Base-by-base conservation (phyloP, 2,329 filamentous ascomycete species). In the Didymella keratinophila region DNA sequence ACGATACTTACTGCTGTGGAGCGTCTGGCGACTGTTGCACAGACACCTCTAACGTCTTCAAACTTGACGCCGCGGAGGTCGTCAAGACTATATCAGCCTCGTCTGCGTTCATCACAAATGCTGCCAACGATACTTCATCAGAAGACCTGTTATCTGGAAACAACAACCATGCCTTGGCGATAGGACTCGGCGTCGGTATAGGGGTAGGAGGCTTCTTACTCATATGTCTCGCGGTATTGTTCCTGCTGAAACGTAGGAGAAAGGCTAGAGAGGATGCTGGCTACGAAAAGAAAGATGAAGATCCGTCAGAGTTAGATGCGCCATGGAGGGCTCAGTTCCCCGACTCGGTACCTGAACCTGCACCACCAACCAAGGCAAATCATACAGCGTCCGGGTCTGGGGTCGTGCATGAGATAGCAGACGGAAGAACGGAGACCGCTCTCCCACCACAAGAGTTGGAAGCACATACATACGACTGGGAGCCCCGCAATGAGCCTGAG, bases 121-220 rank as follows among this genome's bases (percentile, higher is more conserved):
- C 56, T 32, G 12, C 60, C 21, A 32, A 58, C 23, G 18, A 50
- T 4, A 30, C 59, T n/a, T 47, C 54, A 20, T 53, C 60, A 8
- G 12, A 11, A 18, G 10, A 44, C 28, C 14, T 39, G 11, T 39
- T 20, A 21, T 23, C 44, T n/a, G 39, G n/a, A 21, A 34, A 52
- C 7, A 11, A 47, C n/a, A 48, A 50, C 11, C 60, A 57, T 51
- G 42, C 49, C 20, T 23, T 63, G 20, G 52, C 65, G 4, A 66
- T 68, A 42, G 65, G 65, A 14, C 46, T 68, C 1, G 66, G 66
- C 11, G 65, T 68, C 2, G 66, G 66, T 16, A 49, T 69, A 9
- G 65, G 66, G 1, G 44, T 64, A 1, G 66, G 63, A 28, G 64
- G 60, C 12, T 34, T 63, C 14, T 43, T 62, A 8, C 41, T 57